Evolutionary conservation across 225 moss, liverwort and hornwort species (phyloP).

Genomic region (Marchantia paleacea): DNA sequence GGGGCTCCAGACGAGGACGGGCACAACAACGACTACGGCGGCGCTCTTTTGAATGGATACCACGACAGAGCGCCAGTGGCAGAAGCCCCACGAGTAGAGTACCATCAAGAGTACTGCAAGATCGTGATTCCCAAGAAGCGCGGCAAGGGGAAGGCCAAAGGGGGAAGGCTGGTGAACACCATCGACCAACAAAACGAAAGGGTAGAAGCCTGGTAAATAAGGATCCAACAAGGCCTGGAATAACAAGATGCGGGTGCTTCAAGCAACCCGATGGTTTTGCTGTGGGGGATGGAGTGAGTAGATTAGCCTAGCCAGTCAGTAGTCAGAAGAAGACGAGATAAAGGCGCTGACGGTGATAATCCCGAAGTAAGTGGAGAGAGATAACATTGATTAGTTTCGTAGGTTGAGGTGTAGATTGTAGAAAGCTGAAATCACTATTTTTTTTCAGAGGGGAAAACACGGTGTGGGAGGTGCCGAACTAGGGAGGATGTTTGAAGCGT

Average conservation of each 20-base stretch:
- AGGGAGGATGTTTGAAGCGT: not conserved
- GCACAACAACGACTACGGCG: constrained; percentile 65
- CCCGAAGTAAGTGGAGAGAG: constrained; percentile 6
- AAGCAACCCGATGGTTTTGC: not conserved
- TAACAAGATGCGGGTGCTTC: constrained; percentile 6
- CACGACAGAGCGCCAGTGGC: constrained; percentile 40
- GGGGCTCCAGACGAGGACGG: constrained; percentile 76
- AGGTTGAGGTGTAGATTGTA: constrained; percentile 24
- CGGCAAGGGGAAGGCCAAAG: constrained; percentile 69
- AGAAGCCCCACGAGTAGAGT: constrained; percentile 51
- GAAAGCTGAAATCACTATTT: constrained; percentile 26
- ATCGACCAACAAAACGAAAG: constrained; percentile 95
- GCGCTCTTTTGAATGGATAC: constrained; percentile 54
- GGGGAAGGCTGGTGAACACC: constrained; percentile 73
- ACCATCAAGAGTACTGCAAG: constrained; percentile 65
- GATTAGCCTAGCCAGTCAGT: not conserved
- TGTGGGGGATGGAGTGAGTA: not conserved
- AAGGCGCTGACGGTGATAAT: not conserved
- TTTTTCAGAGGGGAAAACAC: constrained; percentile 8
- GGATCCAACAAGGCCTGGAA: not conserved
- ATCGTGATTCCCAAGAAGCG: constrained; percentile 60
- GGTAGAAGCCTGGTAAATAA: constrained; percentile 82
- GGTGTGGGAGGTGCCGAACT: not conserved
- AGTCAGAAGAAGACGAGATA: not conserved
- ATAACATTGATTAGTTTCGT: not conserved